Conservation (phyloP, 805 yeast genomes). For the Ogataea saltuana region DNA sequence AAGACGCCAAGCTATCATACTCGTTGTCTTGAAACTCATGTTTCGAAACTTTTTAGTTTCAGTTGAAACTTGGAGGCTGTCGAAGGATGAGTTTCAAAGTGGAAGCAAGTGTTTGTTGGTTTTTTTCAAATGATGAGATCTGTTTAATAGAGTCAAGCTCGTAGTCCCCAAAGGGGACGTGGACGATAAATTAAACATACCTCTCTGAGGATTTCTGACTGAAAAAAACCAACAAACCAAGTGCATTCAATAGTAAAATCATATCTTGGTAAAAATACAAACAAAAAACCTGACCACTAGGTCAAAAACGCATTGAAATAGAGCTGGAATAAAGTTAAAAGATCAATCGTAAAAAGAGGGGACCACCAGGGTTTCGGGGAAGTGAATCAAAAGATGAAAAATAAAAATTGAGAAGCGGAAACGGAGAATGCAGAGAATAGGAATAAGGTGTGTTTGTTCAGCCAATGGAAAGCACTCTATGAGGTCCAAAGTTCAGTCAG, state of each 20-base stretch:
- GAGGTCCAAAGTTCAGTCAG: conserved; percentile 36
- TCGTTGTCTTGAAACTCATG: conserved; percentile 2
- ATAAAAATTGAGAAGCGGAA: conserved; percentile 5
- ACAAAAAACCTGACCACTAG: not conserved
- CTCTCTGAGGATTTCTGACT: conserved; percentile 25
- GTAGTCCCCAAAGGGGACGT: conserved; percentile 50
- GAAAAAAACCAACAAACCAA: conserved; percentile 4
- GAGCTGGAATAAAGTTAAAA: not conserved
- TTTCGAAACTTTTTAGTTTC: not conserved
- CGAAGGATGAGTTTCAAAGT: not conserved
- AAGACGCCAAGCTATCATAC: conserved; percentile 56
- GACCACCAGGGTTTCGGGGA: conserved; percentile 7
- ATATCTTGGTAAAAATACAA: not conserved
- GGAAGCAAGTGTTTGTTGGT: conserved; percentile 7
- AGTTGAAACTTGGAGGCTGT: not conserved
- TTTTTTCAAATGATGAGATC: conserved; percentile 62
- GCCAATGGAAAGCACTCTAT: not conserved
- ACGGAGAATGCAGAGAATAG: conserved; percentile 3
- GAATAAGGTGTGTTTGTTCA: not conserved
- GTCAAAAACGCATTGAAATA: not conserved
- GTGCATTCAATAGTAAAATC: not conserved
- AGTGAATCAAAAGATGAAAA: conserved; percentile 5
- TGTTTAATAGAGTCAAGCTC: conserved; percentile 87
- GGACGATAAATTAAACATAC: conserved; percentile 52
- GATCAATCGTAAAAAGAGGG: not conserved